phyloP scores from a whole-genome alignment of 129 eudicot genomes.

The Centaurea solstitialis region DNA sequence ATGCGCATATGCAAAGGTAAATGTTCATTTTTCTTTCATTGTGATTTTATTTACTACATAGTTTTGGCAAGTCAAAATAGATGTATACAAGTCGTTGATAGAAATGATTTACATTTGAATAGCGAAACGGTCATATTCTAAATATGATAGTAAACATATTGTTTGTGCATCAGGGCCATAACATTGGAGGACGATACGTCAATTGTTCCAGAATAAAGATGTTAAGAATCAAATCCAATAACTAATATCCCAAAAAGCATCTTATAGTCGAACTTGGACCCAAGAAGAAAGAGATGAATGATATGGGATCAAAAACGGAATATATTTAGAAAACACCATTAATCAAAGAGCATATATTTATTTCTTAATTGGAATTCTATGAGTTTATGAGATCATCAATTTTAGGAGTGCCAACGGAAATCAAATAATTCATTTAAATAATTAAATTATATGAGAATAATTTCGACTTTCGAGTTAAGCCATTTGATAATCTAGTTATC shows the following conservation, averaged over 20 bases:
- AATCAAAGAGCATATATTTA: not conserved
- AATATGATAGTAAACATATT: too few relatives aligned
- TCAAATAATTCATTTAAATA: too few relatives aligned
- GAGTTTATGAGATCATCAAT: not conserved
- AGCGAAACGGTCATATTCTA: too few relatives aligned
- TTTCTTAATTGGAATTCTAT: not conserved
- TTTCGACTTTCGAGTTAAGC: too few relatives aligned
- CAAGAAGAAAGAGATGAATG: not conserved
- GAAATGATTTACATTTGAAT: too few relatives aligned
- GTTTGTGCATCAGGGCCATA: not conserved
- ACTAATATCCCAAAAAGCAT: not conserved
- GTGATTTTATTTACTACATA: too few relatives aligned
- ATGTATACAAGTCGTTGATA: too few relatives aligned
- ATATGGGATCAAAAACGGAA: conserved; percentile 1
- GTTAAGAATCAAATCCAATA: not conserved
- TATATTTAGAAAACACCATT: not conserved
- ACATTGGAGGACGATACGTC: not conserved
- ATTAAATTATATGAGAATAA: too few relatives aligned
- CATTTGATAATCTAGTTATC: not conserved
- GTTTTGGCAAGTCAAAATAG: too few relatives aligned
- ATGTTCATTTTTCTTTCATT: too few relatives aligned
- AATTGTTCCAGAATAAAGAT: conserved; percentile 7
- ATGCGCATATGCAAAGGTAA: too few relatives aligned
- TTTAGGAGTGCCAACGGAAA: too few relatives aligned
- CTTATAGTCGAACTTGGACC: conserved; percentile 16